These are phyloP conservation scores for Xylaria longipes DNA, from an alignment of 495 filamentous ascomycete species.

Conservation along the genomic window DNA sequence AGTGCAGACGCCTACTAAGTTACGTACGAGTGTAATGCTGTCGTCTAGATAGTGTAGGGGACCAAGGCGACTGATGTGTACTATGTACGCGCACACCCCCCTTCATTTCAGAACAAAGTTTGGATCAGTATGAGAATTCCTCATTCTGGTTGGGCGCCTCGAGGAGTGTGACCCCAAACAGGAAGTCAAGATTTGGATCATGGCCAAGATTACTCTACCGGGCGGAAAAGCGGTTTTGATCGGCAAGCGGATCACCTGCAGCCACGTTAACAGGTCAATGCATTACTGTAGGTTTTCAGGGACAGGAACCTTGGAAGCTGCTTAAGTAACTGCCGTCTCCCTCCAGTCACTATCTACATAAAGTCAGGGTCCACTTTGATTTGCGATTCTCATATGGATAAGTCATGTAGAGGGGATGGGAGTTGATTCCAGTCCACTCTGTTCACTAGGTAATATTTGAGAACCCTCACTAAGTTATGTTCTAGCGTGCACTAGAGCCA, in stretches of 20 bases:
- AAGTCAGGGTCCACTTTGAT: neutral
- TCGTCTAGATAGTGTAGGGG: too few species aligned
- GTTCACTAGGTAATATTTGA: neutral
- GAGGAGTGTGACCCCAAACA: neutral
- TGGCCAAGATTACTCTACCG: neutral
- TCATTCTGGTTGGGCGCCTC: neutral
- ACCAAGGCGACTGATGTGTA: too few species aligned
- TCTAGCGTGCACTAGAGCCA: neutral
- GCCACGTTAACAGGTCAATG: neutral
- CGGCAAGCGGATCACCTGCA: constrained; percentile 6
- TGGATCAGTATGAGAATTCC: neutral
- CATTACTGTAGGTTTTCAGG: neutral
- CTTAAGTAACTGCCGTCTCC: constrained; percentile 2
- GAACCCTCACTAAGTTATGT: neutral
- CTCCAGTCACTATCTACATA: too few species aligned
- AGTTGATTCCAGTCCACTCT: neutral
- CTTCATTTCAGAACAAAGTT: neutral
- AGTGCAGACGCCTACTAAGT: too few species aligned
- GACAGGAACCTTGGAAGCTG: constrained; percentile 10
- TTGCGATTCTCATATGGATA: neutral
- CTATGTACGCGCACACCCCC: neutral
- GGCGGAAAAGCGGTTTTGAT: constrained; percentile 12
- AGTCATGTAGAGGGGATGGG: neutral
- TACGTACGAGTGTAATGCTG: too few species aligned
- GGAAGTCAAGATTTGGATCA: constrained; percentile 18